Base-by-base conservation (phyloP, 75 land plant species). In the Picea glauca region DNA sequence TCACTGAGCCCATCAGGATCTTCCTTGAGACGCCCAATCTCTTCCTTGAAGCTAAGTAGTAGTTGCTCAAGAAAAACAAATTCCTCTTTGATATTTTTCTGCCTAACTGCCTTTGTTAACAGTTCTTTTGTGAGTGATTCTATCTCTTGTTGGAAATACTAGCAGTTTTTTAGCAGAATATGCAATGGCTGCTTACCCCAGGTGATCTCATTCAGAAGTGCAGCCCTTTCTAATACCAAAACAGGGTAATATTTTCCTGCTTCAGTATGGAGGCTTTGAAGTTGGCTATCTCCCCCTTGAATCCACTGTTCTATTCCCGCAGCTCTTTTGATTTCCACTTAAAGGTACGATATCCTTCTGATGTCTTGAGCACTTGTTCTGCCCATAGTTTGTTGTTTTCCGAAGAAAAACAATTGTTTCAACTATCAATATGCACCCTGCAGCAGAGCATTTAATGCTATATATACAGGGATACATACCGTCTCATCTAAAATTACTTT, bases 331-430 rank as follows among this genome's bases (percentile, higher is more conserved):
- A 57, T 58, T 81, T 87, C 76, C 87, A 75, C 83, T 90, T 83
- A 32, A 85, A 38, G 60, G 80, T 5, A 26, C 82, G 59, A n/a
- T 82, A 87, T 20, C 82, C 80, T 30, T 90, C 89, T 30, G 83
- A 58, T 60, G 89, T 81, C 70, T 80, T 85, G 12, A 87, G 78
- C n/a, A 87, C 84, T 64, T 90, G 87, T 76, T 87, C 89, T 31
- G 87, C 77, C 11, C 87, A 83, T 11, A 73, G 79, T 78, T 78
- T 87, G 85, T 87, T 87, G 12, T 85, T 61, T 90, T 86, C 66
- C 74, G 80, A 23, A 90, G 80, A 17, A 78, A 63, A 30, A 63
- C 73, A 2, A 74, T 26, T 56, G 20, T 74, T 74, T 58, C 60
- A n/a, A n/a, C n/a, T n/a, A n/a, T n/a, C n/a, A n/a, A n/a, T n/a